These are phyloP conservation scores for Suillus spraguei DNA, from an alignment of 768 basidiomycete genomes.

Conservation along the genomic window DNA sequence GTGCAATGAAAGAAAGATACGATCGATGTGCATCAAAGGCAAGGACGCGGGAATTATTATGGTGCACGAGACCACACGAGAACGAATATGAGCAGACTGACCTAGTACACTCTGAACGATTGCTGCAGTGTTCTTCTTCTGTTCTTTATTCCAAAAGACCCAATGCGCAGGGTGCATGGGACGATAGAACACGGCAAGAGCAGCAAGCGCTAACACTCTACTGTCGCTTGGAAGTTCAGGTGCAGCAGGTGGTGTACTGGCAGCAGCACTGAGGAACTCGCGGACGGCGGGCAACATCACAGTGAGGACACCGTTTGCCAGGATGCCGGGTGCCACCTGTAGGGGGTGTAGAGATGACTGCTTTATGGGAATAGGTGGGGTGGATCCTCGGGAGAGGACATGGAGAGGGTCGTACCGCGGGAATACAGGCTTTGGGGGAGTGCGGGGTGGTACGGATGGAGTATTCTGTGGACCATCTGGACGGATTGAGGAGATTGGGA, in stretches of 20 bases:
- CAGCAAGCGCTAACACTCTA: conserved; percentile 56
- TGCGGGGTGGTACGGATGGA: conserved; percentile 23
- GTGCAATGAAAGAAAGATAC: background rate
- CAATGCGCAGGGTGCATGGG: conserved; percentile 59
- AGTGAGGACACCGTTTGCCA: conserved; percentile 44
- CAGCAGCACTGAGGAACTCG: conserved; percentile 45
- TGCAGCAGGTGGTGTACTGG: conserved; percentile 42
- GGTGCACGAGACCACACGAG: no score
- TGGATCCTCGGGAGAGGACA: conserved; percentile 27
- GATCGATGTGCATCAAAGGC: background rate
- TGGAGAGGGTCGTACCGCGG: conserved; percentile 36
- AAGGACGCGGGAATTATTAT: background rate
- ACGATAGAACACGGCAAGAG: conserved; percentile 58
- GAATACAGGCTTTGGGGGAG: conserved; percentile 29
- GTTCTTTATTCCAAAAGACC: conserved; percentile 62
- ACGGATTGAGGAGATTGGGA: conserved; percentile 42
- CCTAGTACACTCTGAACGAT: conserved; percentile 55
- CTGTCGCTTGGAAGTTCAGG: conserved; percentile 41
- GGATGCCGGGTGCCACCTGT: conserved; percentile 38
- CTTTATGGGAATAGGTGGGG: conserved; percentile 21
- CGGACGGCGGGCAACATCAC: conserved; percentile 51
- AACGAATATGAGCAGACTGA: conserved; percentile 35
- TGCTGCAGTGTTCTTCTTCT: conserved; percentile 50
- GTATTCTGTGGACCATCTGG: conserved; percentile 27
- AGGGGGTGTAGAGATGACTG: conserved; percentile 23